Evolutionary conservation across 2,329 filamentous ascomycete species (phyloP).

Genomic region (Phoma sp.): DNA sequence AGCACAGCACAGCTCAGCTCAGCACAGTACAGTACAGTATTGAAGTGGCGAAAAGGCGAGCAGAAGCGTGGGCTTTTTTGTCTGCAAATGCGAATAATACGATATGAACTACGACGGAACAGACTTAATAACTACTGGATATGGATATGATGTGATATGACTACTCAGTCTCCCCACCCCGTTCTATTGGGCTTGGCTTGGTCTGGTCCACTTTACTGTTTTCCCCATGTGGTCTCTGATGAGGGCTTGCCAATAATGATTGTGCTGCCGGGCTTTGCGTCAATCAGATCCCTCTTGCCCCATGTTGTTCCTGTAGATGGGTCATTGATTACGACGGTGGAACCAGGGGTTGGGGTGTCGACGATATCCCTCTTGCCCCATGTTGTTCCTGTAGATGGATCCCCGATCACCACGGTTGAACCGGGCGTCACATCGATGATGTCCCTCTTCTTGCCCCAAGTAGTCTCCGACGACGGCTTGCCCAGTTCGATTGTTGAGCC

Average conservation of each 20-base stretch:
- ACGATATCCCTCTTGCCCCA: constrained; percentile 25
- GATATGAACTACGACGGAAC: no score
- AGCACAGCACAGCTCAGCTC: no score
- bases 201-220: neutral
- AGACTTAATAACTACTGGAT: no score
- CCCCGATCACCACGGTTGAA: constrained; percentile 14
- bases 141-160: no score
- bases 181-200: no score
- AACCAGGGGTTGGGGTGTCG: neutral
- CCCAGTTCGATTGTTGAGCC: constrained; percentile 17
- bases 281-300: constrained; percentile 18
- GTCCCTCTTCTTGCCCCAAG: constrained; percentile 23
- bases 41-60: no score
- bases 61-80: no score
- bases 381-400: constrained; percentile 19
- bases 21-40: no score
- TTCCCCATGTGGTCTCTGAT: constrained; percentile 22
- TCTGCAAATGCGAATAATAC: no score
- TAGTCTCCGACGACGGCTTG: constrained; percentile 23
- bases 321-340: constrained; percentile 22
- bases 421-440: constrained; percentile 4
- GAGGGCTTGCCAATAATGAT: constrained; percentile 17
- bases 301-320: constrained; percentile 27
- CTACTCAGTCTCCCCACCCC: no score
- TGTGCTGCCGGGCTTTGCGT: constrained; percentile 1